Evolutionary conservation across 306 rosid genomes (phyloP).

Genomic region (Glycine latifolia): DNA sequence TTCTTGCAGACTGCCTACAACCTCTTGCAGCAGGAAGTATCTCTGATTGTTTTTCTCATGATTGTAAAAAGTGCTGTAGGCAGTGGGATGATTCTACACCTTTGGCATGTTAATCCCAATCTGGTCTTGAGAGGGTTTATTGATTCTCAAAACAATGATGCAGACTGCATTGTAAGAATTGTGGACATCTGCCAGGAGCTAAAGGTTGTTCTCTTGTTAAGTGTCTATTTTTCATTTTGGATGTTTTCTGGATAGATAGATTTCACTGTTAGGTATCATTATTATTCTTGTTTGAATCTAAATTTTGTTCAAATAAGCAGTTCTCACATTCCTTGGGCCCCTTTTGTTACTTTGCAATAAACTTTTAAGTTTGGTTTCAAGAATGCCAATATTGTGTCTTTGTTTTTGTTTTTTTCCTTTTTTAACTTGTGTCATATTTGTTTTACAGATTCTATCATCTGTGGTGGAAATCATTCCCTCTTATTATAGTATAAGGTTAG

Average conservation of each 20-base stretch:
- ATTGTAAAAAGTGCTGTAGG: conserved; percentile 65
- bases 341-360: conserved; percentile 9
- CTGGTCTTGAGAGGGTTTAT: conserved; percentile 82
- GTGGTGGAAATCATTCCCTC: conserved; percentile 78
- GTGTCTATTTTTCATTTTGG: conserved; percentile 33
- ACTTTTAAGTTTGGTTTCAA: not conserved
- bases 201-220: conserved; percentile 63
- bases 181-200: conserved; percentile 87
- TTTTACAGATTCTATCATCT: conserved; percentile 72
- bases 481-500: conserved; percentile 79
- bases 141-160: conserved; percentile 70
- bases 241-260: conserved; percentile 17
- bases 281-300: conserved; percentile 10
- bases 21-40: conserved; percentile 87
- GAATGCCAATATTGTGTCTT: conserved; percentile 7
- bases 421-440: conserved; percentile 38
- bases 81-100: conserved; percentile 72
- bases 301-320: conserved; percentile 13
- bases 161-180: conserved; percentile 66
- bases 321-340: conserved; percentile 7
- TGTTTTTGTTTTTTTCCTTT: conserved; percentile 36
- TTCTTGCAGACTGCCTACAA: conserved; percentile 88
- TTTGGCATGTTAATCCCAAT: conserved; percentile 83
- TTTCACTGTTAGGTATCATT: not conserved
- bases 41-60: conserved; percentile 69